Evolutionary conservation across 1,139 yeast species (phyloP).

Genomic region (Candida sanyaensis): DNA sequence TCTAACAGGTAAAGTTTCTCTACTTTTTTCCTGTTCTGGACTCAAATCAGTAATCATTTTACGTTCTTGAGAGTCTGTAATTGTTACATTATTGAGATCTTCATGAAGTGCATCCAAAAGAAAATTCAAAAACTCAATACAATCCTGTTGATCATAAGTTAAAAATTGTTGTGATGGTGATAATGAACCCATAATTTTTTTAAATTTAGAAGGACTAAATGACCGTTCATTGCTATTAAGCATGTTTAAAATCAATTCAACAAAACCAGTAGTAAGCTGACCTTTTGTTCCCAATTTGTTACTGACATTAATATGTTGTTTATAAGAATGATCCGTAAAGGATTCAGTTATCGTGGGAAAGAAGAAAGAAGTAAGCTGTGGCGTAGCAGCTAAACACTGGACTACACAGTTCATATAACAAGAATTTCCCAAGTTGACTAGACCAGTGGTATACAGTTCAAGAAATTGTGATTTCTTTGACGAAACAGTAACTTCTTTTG

Average conservation of each 20-base stretch:
- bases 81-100: conserved; percentile 69
- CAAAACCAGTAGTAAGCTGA: conserved; percentile 71
- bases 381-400: conserved; percentile 68
- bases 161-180: conserved; percentile 65
- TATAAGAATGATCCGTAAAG: conserved; percentile 47
- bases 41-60: conserved; percentile 51
- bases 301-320: conserved; percentile 69
- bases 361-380: conserved; percentile 43
- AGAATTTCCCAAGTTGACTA: conserved; percentile 84
- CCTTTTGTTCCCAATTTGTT: conserved; percentile 87
- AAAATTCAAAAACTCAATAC: conserved; percentile 86
- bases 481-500: conserved; percentile 6
- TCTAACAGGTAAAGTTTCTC: conserved; percentile 77
- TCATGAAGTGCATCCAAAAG: conserved; percentile 85
- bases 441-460: conserved; percentile 52
- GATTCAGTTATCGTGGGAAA: conserved; percentile 30
- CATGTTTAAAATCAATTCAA: conserved; percentile 63
- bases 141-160: conserved; percentile 88
- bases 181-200: conserved; percentile 64
- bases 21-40: conserved; percentile 66
- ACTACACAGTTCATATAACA: conserved; percentile 92
- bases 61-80: conserved; percentile 38
- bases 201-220: conserved; percentile 60
- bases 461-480: conserved; percentile 20
- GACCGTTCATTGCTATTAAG: conserved; percentile 48